Percentiles rank a stretch among this genome's conserved stretches.
These are phyloP conservation scores for Haematococcus sp. DNA, from an alignment of 139 green algal species.

Conservation along the genomic window DNA sequence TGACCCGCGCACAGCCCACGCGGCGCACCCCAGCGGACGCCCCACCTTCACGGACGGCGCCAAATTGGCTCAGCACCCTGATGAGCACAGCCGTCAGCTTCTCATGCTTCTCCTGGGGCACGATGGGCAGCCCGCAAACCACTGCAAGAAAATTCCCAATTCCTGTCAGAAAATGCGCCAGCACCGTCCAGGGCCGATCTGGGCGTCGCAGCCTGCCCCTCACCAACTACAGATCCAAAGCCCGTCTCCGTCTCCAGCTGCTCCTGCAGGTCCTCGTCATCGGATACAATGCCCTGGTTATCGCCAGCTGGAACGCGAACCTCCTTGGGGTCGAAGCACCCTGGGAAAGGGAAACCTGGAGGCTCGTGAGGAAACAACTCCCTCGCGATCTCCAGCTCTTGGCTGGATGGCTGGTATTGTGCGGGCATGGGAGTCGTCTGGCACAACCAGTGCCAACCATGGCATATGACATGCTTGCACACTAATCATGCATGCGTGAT, in stretches of 20 bases:
- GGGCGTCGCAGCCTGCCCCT: constrained; percentile 6
- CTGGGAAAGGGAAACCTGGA: constrained; percentile 76
- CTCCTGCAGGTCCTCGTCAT: constrained; percentile 85
- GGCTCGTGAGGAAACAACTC: constrained; percentile 59
- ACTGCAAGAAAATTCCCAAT: constrained; percentile 56
- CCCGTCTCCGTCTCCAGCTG: constrained; percentile 84
- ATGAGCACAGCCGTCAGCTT: constrained; percentile 90
- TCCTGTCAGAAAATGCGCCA: too few relatives aligned
- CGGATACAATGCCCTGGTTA: constrained; percentile 82
- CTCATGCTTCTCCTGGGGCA: constrained; percentile 89
- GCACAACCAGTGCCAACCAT: too few relatives aligned
- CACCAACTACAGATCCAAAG: constrained; percentile 92
- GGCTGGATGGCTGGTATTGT: too few relatives aligned
- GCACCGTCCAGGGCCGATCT: too few relatives aligned
- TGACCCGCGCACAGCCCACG: background rate
- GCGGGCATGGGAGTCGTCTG: too few relatives aligned
- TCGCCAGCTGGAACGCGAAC: constrained; percentile 88
- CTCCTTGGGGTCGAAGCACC: constrained; percentile 76
- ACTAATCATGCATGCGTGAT: too few relatives aligned
- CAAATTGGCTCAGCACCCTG: constrained; percentile 88
- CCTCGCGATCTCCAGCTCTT: constrained; percentile 21
- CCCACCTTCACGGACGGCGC: constrained; percentile 77
- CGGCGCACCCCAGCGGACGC: background rate
- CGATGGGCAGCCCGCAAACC: constrained; percentile 90
- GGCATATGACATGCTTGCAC: too few relatives aligned